phyloP scores from a whole-genome alignment of 805 yeast genomes.

The Starmerella floris region DNA sequence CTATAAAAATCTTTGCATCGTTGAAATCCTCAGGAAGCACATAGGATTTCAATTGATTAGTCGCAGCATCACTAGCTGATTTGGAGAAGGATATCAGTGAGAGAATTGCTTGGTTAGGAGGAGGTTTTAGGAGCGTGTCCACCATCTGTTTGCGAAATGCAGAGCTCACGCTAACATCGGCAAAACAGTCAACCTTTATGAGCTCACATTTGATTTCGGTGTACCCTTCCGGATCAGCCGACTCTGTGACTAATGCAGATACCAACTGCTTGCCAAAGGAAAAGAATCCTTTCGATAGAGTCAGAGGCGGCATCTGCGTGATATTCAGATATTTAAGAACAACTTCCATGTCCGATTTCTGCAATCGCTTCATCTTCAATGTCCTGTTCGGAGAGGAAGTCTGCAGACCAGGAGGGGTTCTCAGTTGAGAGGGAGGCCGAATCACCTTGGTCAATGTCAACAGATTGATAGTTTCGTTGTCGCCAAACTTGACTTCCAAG shows the following conservation, averaged over 20 bases:
- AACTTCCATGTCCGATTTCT: conserved; percentile 23
- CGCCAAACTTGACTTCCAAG: conserved; percentile 25
- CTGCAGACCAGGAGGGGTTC: conserved; percentile 1
- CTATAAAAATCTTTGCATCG: conserved; percentile 32
- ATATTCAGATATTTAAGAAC: conserved; percentile 27
- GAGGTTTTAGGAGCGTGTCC: conserved; percentile 31
- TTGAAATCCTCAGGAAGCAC: conserved; percentile 27
- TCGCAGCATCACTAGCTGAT: background rate
- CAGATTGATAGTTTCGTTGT: conserved; percentile 14
- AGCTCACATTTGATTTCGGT: conserved; percentile 25
- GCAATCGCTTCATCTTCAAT: conserved; percentile 20
- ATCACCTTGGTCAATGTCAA: conserved; percentile 24
- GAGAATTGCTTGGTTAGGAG: conserved; percentile 28
- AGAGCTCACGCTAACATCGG: conserved; percentile 24
- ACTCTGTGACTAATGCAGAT: conserved; percentile 20
- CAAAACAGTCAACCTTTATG: conserved; percentile 25
- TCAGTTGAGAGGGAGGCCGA: conserved; percentile 20
- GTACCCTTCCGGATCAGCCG: conserved; percentile 25
- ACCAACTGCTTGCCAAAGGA: conserved; percentile 26
- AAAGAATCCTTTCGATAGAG: conserved; percentile 19
- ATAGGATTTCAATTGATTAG: conserved; percentile 17
- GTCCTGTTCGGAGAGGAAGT: conserved; percentile 22
- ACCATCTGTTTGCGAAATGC: conserved; percentile 26
- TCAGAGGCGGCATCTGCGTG: conserved; percentile 25
- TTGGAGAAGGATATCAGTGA: conserved; percentile 23